A percentile compares a stretch with the other conserved stretches of the same genome.
These are phyloP conservation scores for Leucocoprinus sp. DNA, from an alignment of 768 basidiomycete species.

Conservation along the genomic window DNA sequence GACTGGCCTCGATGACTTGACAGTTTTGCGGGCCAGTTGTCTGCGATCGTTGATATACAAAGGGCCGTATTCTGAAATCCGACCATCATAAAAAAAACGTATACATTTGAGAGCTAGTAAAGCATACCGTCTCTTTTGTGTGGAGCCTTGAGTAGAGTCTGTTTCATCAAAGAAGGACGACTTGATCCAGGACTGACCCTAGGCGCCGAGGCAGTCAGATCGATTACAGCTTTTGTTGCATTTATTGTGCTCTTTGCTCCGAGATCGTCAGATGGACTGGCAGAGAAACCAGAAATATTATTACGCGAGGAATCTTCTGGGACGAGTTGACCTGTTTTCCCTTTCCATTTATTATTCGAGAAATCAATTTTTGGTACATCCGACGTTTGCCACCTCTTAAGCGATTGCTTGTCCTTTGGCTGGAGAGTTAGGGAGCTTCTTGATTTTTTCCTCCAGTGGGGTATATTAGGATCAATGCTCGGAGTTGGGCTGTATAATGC, in stretches of 20 bases:
- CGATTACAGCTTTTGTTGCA: too few relatives aligned
- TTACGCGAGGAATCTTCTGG: conserved; percentile 4
- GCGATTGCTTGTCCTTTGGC: not conserved
- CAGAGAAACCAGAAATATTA: not conserved
- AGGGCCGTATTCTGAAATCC: not conserved
- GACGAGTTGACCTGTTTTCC: not conserved
- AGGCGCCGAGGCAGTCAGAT: too few relatives aligned
- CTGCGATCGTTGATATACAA: not conserved
- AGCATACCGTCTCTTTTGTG: not conserved
- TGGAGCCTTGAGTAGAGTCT: not conserved
- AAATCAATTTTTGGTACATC: not conserved
- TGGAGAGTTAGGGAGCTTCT: not conserved
- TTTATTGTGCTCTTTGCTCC: not conserved
- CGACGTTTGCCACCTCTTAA: not conserved
- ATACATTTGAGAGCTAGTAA: not conserved
- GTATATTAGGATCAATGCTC: not conserved
- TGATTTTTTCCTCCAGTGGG: not conserved
- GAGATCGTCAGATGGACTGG: not conserved
- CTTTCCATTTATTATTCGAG: conserved; percentile 1
- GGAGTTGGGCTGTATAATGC: not conserved
- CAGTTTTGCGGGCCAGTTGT: conserved; percentile 5
- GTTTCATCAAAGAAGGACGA: not conserved
- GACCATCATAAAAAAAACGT: not conserved
- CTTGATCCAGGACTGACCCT: too few relatives aligned
- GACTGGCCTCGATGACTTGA: not conserved